Evolutionary conservation across 345 rosid genomes (phyloP), one percentile per base, ranked within the genome.

Genomic region (Cochlearia excelsa): DNA sequence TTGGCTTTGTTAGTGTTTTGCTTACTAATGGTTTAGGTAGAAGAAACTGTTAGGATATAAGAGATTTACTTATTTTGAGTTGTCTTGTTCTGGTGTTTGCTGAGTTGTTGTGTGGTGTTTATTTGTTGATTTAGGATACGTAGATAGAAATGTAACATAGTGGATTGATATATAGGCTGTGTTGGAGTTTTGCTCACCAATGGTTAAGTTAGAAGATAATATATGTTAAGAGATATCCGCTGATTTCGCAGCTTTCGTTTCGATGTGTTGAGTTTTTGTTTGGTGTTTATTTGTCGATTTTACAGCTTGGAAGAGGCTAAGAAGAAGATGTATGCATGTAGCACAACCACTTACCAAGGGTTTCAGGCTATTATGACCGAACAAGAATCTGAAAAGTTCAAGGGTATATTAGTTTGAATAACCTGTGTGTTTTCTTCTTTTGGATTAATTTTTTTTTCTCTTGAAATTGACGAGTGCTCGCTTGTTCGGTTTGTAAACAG

Each of bases 331-430:
- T 93, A 93, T 72, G 99, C 99, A 2, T 93, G 99, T 78, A 93
- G 96, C 80, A 93, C 96, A 26, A 87, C 96, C 3, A 93, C 90
- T 53, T 93, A 87, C 68, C 71, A 87, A 55, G 99, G 99, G 2
- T 93, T 94, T 82, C 99, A 93, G 66, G 99, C 91, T 33, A 30
- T 85, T 47, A 87, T 93, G 95, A 80, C 95, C 1, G 92, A 93
- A 57, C 82, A 82, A 52, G 90, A 90, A 71, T 84, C 96, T 0
- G 86, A 85, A 64, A 84, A 81, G 62, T 94, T 94, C 51, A 60
- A 65, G 51, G 85, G 99, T 77, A 52, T 65, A 53, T 46, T 39
- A 16, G 23, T 16, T 63, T 29, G 7, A 45, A 56, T 30, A 27
- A 31, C 35, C 0, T 16, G 26, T 42, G 2, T 41, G 3, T 44